Base-by-base conservation (phyloP, 2,329 filamentous ascomycete genomes). In the Leptographium galeiforme region DNA sequence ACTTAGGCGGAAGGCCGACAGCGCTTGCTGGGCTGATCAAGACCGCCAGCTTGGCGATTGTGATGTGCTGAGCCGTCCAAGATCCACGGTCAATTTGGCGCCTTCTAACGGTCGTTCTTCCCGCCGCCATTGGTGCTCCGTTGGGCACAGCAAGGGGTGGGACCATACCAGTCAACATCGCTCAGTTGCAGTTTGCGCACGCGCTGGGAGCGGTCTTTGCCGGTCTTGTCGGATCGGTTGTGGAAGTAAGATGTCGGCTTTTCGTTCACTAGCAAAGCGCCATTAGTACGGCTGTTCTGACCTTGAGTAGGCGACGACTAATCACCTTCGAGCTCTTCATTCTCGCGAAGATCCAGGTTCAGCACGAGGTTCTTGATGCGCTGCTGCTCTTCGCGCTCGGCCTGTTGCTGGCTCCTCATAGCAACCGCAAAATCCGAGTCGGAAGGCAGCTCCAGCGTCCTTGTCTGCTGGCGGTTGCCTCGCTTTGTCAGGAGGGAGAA, bases 331-430 rank as follows among this genome's bases (percentile, higher is more conserved):
- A 76, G 71, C 59, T 89, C 84, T 64, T 94, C 87, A 61, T 74
- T 84, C 63, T 94, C 89, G 51, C 88, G 83, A 64, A 95, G 81
- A 70, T 98, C 93, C 65, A 96, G 95, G 68, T 96, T 97, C 61
- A 98, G 75, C 52, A 98, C 93, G 47, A 98, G 76, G 63, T 89
- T 95, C 73, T 98, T 98, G 79, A 98, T 98, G 57, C 93, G 87
- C 67, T 96, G 89, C 67, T 98, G 91, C 67, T 98, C 94, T 65
- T 95, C 93, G 52, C 86, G 85, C 66, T 97, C 91, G 3, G 89
- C 91, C 69, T 94, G 87, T 66, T 96, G 90, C 70, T 97, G 90
- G 56, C 81, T 89, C 66, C 89, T 93, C 89, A 98, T 93, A 45
- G 93, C 93, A 59, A 97, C 79, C 7, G 93, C 93, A 69, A 98